A percentile compares a stretch with the other conserved stretches of the same genome.
These are phyloP conservation scores for Paraleonurus japonicus DNA, from an alignment of 257 asterid species.

Conservation along the genomic window DNA sequence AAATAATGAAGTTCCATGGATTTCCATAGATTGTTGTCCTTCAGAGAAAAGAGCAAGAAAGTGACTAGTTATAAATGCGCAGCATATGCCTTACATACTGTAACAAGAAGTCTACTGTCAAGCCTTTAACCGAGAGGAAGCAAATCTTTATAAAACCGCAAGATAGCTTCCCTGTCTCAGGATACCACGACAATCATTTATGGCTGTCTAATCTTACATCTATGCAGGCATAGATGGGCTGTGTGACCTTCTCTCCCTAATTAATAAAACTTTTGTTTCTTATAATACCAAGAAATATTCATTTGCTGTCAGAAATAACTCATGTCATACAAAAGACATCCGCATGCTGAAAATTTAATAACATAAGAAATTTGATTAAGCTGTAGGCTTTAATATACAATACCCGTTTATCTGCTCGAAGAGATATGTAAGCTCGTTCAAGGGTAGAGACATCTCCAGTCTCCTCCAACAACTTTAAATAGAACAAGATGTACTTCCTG, in stretches of 20 bases:
- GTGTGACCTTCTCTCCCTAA: not conserved
- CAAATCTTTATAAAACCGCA: conserved; percentile 3
- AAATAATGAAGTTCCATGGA: conserved; percentile 13
- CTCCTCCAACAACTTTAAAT: conserved; percentile 87
- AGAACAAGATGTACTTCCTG: conserved; percentile 83
- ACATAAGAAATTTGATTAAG: conserved; percentile 16
- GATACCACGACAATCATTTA: conserved; percentile 7
- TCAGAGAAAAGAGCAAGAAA: not conserved
- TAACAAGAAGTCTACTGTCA: not conserved
- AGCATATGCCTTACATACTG: not conserved
- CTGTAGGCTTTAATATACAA: conserved; percentile 15
- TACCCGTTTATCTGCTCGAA: conserved; percentile 97
- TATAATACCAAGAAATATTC: conserved; percentile 1
- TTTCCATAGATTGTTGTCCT: not conserved
- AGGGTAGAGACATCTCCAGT: conserved; percentile 80
- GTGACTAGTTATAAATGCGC: not conserved
- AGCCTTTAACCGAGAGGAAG: not conserved
- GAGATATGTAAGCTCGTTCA: conserved; percentile 81
- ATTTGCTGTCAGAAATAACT: not conserved
- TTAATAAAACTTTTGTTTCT: too few species aligned
- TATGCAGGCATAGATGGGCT: not conserved
- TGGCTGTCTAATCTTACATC: not conserved
- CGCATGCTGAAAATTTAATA: not conserved
- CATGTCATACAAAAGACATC: not conserved
- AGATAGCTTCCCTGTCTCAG: conserved; percentile 1